Evolutionary conservation across 2,329 filamentous ascomycete genomes (phyloP), one percentile per base, ranked within the genome.

Genomic region (Biscogniauxia mediterranea): DNA sequence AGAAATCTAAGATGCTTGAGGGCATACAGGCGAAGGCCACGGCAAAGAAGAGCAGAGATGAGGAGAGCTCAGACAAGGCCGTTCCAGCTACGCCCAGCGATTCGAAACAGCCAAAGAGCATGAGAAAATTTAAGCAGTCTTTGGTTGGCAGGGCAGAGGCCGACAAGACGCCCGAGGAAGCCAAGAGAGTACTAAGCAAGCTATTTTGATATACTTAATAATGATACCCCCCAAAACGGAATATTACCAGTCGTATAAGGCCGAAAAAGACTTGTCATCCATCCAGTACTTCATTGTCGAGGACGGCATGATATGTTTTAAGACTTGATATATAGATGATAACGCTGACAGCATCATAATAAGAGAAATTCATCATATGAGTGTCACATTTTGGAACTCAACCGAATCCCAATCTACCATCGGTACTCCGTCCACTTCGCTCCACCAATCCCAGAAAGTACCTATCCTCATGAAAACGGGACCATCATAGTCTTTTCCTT

Each of bases 1-100:
- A 95, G 80, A 85, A 82, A 71, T 89, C 87, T 56, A 94, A 93
- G 85, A 89, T 92, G 83, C 74, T 92, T 66, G 87, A 91, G 56
- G 87, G 87, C 9, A 93, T 93, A 76, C 85, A 88, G 71, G 80
- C 79, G 59, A 88, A 87, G 73, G 81, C 78, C 68, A 81, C 80
- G 57, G 80, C 76, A 52, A 82, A 79, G 76, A 77, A 71, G 66
- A 74, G 66, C 65, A 75, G 60, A 57, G 64, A 67, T 7, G 58
- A 64, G 52, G 64, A 53, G 38, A 57, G 54, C n/a, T 52, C 62
- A 58, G 49, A 57, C 52, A 56, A 64, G n/a, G 25, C 25, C 21
- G 28, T 21, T 2, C 32, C 56, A 23, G 1, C 54, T 21, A 38
- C 3, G 3, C 49, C 57, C 13, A 54, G 52, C 8, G 57, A 57